A percentile compares a stretch with the other conserved stretches of the same genome.
phyloP scores from a whole-genome alignment of 768 basidiomycete species.

The Termitomyces sp. region DNA sequence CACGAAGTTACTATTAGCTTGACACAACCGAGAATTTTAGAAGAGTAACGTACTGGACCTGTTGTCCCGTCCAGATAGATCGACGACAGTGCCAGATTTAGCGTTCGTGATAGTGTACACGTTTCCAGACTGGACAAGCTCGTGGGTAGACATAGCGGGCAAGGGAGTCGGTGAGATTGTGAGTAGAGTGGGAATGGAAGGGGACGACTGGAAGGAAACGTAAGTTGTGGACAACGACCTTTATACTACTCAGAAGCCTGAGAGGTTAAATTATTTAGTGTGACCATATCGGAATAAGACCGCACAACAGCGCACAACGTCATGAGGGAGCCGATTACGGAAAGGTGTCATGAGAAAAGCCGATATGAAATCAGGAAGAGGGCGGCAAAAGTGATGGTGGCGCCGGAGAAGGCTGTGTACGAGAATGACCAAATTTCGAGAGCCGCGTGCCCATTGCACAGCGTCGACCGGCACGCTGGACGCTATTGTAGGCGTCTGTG shows the following conservation, averaged over 20 bases:
- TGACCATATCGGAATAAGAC: background rate
- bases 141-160: conserved; percentile 12
- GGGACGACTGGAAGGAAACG: background rate
- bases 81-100: conserved; percentile 48
- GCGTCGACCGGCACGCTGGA: background rate
- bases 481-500: too few relatives aligned
- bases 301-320: background rate
- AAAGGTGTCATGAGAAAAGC: background rate
- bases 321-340: conserved; percentile 6
- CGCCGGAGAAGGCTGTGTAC: background rate
- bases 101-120: conserved; percentile 48
- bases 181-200: background rate
- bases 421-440: background rate
- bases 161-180: too few relatives aligned
- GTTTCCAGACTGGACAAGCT: conserved; percentile 30
- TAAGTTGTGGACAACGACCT: background rate
- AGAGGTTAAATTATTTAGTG: background rate
- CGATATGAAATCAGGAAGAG: background rate
- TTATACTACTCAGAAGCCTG: background rate
- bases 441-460: background rate
- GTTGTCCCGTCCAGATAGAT: conserved; percentile 53
- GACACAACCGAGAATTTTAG: background rate
- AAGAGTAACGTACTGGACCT: conserved; percentile 33
- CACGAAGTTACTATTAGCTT: background rate
- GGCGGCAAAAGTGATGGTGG: conserved; percentile 4